A percentile compares a stretch with the other conserved stretches of the same genome.
These are phyloP conservation scores for Bolboschoenus planiculmis DNA, from an alignment of 176 grass and related monocot species.

Conservation along the genomic window DNA sequence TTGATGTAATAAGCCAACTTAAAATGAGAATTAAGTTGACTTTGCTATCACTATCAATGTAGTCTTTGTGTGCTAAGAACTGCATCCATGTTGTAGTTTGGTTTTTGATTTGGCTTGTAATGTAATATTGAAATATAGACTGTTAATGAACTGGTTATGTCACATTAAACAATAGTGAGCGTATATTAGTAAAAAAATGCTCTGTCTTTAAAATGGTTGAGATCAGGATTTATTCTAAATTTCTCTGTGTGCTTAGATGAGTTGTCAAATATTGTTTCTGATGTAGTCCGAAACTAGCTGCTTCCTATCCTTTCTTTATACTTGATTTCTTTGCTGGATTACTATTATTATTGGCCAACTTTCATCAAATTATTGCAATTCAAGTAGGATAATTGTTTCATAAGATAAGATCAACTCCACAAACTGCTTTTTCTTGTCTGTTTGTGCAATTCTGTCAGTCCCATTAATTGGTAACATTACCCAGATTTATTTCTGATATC, in stretches of 20 bases:
- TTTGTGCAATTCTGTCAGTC: too few relatives aligned
- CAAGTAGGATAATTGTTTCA: too few relatives aligned
- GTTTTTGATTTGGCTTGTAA: not conserved
- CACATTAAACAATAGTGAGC: not conserved
- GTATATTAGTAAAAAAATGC: not conserved
- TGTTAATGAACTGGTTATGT: not conserved
- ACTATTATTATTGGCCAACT: too few relatives aligned
- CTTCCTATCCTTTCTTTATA: too few relatives aligned
- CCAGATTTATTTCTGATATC: too few relatives aligned
- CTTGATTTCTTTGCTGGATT: too few relatives aligned
- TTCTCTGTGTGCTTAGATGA: not conserved
- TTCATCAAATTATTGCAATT: too few relatives aligned
- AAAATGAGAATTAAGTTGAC: not conserved
- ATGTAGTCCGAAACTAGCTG: not conserved
- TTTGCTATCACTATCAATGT: not conserved
- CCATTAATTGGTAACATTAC: too few relatives aligned
- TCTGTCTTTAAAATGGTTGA: not conserved
- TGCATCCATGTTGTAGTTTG: not conserved
- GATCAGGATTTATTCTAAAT: not conserved
- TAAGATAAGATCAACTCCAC: too few relatives aligned
- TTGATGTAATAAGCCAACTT: not conserved
- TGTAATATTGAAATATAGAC: not conserved
- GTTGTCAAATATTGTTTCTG: not conserved
- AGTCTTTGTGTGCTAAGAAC: not conserved
- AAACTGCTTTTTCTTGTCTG: too few relatives aligned